Conservation (phyloP, 208 protist genomes). For the Blastocrithidia nonstop region DNA sequence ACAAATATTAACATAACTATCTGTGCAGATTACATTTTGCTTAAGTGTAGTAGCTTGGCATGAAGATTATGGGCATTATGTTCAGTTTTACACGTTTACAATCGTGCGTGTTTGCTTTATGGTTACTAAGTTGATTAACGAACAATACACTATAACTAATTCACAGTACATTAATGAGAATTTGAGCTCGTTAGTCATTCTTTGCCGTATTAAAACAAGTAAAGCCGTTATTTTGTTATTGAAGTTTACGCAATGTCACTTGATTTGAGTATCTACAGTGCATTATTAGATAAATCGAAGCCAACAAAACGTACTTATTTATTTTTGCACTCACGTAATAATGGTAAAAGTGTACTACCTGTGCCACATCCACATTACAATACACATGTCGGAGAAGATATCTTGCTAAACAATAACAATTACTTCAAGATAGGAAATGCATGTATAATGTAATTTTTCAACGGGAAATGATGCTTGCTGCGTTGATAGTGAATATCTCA, state of each 20-base stretch:
- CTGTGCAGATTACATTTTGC: no score
- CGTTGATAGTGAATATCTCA: slow-evolving; percentile 38
- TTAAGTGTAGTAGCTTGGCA: no score
- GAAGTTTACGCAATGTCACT: not conserved
- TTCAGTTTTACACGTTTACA: no score
- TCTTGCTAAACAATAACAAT: slow-evolving; percentile 1
- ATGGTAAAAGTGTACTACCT: slow-evolving; percentile 49
- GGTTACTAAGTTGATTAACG: not conserved
- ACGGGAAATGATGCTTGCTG: slow-evolving; percentile 49
- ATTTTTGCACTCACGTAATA: slow-evolving; percentile 35
- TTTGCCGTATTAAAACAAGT: not conserved
- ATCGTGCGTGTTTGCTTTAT: slow-evolving; percentile 9
- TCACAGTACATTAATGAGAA: no score
- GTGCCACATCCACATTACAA: slow-evolving; percentile 65
- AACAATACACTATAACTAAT: not conserved
- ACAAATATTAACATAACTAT: slow-evolving; percentile 72
- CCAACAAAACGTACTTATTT: slow-evolving; percentile 26
- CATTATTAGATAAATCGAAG: slow-evolving; percentile 40
- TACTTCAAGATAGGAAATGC: slow-evolving; percentile 45
- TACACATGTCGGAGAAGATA: slow-evolving; percentile 5
- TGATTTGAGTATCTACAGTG: slow-evolving; percentile 6
- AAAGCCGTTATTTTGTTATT: not conserved
- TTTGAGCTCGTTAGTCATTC: not conserved
- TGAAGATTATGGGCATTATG: no score
- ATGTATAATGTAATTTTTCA: slow-evolving; percentile 71